Evolutionary conservation across 805 yeast genomes (phyloP), one percentile per base, ranked within the genome.

Genomic region (Wickerhamomyces chambardii): DNA sequence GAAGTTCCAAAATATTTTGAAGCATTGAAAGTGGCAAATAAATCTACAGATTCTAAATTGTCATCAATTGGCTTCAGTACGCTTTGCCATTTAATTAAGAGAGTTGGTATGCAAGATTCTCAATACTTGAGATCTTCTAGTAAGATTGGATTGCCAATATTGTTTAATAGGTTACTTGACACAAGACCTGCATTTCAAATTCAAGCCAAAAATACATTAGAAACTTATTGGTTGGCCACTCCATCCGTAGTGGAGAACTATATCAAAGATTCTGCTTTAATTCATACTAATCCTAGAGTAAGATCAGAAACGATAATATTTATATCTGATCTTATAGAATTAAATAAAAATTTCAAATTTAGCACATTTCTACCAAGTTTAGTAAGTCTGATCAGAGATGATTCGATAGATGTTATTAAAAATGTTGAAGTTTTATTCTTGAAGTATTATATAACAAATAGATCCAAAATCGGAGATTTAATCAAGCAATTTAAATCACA

Each of bases 61-160:
- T 63, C 63, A 39, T 40, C 62, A 1, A 36, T 54, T 17, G 63
- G 74, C 3, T 74, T 75, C 45, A 65, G 73, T 21, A 64, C 74
- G 1, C 48, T 73, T 4, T 73, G 77, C 33, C 80, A 76, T 45
- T 51, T 75, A 35, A 66, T 76, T 22, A 75, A 74, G 38, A 55
- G 83, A 16, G 70, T 76, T 6, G 67, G 75, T 32, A 69, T 73
- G 53, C 83, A 76, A 52, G 79, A 75, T 43, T 54, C 63, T 2
- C 47, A 52, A 9, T 59, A 68, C 0, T 55, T 76, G 30, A 58
- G 57, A 39, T 50, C 55, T 2, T 68, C 68, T 28, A 61, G 70
- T 28, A 61, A 58, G 36, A 51, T 61, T 17, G 67, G 73, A 3
- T 49, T 77, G 5, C 83, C 83, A 2, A 62, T 72, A 6, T 44